A percentile compares a stretch with the other conserved stretches of the same genome.
phyloP scores from a whole-genome alignment of 2,329 filamentous ascomycete species.

The Scedosporium dehoogii region DNA sequence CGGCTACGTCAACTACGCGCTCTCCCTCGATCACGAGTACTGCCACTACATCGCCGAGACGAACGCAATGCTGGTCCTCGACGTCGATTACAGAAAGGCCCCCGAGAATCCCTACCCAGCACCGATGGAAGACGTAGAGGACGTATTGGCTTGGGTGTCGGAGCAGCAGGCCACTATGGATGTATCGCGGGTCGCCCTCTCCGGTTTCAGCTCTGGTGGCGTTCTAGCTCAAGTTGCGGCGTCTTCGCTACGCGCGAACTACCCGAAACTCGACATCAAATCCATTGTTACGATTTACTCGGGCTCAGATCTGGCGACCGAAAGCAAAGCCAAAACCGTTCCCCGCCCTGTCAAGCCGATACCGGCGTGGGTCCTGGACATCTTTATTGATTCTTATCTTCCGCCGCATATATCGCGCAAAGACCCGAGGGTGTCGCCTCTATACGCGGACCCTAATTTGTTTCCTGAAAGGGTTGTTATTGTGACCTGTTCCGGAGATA shows the following conservation, averaged over 20 bases:
- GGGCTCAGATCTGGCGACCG: constrained; percentile 19
- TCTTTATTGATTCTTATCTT: constrained; percentile 25
- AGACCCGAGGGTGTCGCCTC: constrained; percentile 24
- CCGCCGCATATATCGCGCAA: constrained; percentile 15
- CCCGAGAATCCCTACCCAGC: constrained; percentile 30
- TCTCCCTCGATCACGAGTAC: not conserved
- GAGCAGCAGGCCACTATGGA: constrained; percentile 19
- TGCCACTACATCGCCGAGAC: not conserved
- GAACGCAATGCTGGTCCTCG: constrained; percentile 9
- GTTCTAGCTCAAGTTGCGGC: constrained; percentile 28
- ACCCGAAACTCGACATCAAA: constrained; percentile 30
- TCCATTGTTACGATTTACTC: constrained; percentile 39
- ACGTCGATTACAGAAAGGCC: constrained; percentile 28
- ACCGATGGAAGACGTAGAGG: constrained; percentile 21
- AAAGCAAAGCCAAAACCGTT: constrained; percentile 18
- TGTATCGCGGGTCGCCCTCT: constrained; percentile 26
- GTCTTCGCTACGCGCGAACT: constrained; percentile 15
- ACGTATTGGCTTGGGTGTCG: constrained; percentile 20
- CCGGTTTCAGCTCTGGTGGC: constrained; percentile 36
- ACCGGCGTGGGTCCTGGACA: constrained; percentile 12
- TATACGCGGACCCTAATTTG: constrained; percentile 15
- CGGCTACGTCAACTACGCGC: not conserved
- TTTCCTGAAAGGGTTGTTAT: constrained; percentile 18
- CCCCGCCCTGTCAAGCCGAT: constrained; percentile 4
- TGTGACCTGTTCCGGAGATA: constrained; percentile 22